Percentiles rank a stretch among this genome's conserved stretches.
Conservation (phyloP, 2,329 filamentous ascomycete species). For the Camillea tinctor region DNA sequence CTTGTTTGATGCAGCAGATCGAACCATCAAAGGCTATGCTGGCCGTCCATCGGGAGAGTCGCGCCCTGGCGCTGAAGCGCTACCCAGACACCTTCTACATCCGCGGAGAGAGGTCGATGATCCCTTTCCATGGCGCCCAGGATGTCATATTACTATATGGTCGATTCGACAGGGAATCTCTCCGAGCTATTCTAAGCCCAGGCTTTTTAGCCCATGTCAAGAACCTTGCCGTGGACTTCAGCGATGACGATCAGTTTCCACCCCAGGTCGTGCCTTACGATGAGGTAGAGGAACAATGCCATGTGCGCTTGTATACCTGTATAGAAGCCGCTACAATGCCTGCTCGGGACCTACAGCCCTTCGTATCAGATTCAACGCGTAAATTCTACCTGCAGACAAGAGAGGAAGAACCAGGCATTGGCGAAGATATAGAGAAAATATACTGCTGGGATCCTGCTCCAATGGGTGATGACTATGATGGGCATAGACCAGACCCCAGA, state of each 20-base stretch:
- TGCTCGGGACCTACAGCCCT: conserved; percentile 21
- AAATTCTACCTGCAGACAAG: conserved; percentile 20
- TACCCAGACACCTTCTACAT: conserved; percentile 33
- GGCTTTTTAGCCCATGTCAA: not conserved
- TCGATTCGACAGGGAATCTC: not conserved
- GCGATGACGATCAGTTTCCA: no score
- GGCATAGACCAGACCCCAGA: conserved; percentile 2
- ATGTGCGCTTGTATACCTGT: conserved; percentile 23
- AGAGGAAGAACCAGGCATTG: conserved; percentile 17
- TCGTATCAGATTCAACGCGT: conserved; percentile 17
- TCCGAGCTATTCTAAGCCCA: not conserved
- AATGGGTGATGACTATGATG: conserved; percentile 9
- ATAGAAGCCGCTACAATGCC: not conserved
- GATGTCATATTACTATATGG: conserved; percentile 28
- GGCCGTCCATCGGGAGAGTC: conserved; percentile 32
- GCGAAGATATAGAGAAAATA: conserved; percentile 18
- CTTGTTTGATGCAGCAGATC: conserved; percentile 28
- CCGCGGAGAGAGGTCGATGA: conserved; percentile 1
- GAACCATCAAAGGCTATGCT: conserved; percentile 31
- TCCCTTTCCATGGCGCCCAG: conserved; percentile 30
- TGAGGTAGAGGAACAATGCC: conserved; percentile 9
- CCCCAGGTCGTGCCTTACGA: no score
- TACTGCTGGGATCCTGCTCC: conserved; percentile 31
- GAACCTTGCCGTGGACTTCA: not conserved
- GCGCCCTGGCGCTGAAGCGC: conserved; percentile 27